Conservation (phyloP, 345 rosid species). For the Syzygium aromaticum region DNA sequence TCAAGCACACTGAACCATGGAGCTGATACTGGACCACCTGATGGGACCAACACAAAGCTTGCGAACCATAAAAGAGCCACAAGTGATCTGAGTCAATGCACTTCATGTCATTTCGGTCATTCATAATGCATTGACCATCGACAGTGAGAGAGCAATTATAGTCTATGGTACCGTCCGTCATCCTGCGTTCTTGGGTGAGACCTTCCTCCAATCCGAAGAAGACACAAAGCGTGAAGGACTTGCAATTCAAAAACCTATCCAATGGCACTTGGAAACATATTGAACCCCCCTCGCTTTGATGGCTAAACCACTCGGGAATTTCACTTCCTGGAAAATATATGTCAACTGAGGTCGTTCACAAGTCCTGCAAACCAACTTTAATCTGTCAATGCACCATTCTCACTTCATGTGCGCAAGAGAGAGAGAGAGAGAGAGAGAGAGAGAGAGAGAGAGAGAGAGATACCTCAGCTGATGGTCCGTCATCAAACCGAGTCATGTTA, state of each 20-base stretch:
- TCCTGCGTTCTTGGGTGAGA: background rate
- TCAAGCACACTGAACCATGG: background rate
- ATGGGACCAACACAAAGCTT: fast-evolving
- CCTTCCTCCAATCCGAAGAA: background rate
- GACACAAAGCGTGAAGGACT: fast-evolving
- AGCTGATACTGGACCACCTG: fast-evolving
- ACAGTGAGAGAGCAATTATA: background rate
- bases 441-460: background rate
- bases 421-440: too few species aligned
- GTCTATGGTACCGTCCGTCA: fast-evolving
- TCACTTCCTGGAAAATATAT: background rate
- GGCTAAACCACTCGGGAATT: background rate
- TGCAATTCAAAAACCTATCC: fast-evolving
- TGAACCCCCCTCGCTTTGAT: background rate
- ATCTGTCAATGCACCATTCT: background rate
- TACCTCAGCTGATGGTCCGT: background rate
- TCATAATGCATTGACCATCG: background rate
- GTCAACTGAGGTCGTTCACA: fast-evolving
- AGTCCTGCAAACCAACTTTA: background rate
- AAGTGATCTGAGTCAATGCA: background rate
- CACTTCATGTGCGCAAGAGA: background rate
- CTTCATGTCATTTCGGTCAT: background rate
- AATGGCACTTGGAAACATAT: background rate
- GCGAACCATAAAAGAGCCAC: background rate
- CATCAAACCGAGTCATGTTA: background rate